Evolutionary conservation across 306 rosid genomes (phyloP), one percentile per base, ranked within the genome.

Genomic region (Cucurbita argyrosperma): DNA sequence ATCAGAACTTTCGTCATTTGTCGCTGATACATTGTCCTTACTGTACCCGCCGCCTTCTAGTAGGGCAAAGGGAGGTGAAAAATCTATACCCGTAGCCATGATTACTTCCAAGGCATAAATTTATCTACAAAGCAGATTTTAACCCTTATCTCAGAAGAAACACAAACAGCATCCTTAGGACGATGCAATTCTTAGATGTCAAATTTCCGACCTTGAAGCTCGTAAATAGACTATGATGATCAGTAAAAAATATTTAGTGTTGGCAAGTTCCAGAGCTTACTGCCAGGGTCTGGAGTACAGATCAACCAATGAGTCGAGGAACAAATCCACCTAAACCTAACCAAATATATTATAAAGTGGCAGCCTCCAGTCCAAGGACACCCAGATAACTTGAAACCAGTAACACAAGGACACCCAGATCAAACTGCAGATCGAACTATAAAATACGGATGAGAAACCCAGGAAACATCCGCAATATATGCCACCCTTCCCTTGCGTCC

Each of bases 81-180:
- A 80, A 72, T 86, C 86, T 84, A 76, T 81, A 73, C 86, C 86
- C 46, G 89, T 83, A 15, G 84, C 87, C 90, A 90, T 87, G 53
- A 39, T 81, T 64, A 50, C 18, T 66, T 79, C 76, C 61, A 80
- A 79, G 79, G 51, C 90, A 85, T 76, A 76, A 59, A 78, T 71
- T 50, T 30, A 50, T 35, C 30, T 47, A 50, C 23, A 16, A 30
- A 70, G 14, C 38, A 10, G 47, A 70, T 50, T 9, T 70, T 50
- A 26, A n/a, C 45, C 47, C 46, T 51, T 51, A 15, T 70, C 58
- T 10, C 74, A 50, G 60, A 51, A 70, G 60, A 30, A 30, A 21
- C n/a, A 50, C 58, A 50, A 70, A 70, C 30, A 70, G 14, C 37
- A 30, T 35, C 58, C 57, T 69, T 15, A 26, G 19, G 10, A 26